Evolutionary conservation across 192 early-diverging fungal genomes (phyloP), one percentile per base, ranked within the genome.

Genomic region (Coemansia sp.): DNA sequence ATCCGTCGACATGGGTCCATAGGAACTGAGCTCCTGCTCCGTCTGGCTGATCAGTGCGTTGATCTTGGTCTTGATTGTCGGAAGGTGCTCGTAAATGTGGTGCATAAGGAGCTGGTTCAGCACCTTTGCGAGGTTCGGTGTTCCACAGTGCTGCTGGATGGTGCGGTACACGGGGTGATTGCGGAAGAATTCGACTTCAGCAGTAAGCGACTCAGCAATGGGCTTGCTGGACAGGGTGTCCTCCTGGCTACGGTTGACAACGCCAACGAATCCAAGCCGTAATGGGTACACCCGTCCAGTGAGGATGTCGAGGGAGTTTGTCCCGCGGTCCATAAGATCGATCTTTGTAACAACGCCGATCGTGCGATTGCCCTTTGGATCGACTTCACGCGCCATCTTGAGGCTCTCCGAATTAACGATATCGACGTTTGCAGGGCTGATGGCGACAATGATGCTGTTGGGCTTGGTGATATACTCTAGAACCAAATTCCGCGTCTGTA

Each of bases 241-340:
- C 43, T 91, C 89, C 62, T 93, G 92, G 77, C 90, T 91, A 63
- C 91, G 89, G 72, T 93, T 93, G 16, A 93, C 89, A 18, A 91
- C 87, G 59, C 92, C 92, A 60, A 93, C 88, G 73, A 93, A 93
- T 1, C 92, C 92, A 33, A 93, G 77, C 45, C 91, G 91, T 51
- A 93, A 68, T 16, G 91, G 91, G 43, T 91, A 90, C 5, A 91
- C 89, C 38, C 89, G 80, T 35, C 92, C 92, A 0, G 91, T 86
- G 24, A 93, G 85, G 39, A 91, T 89, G 49, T 93, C 92, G 35
- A 93, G 76, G 39, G 92, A 90, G 62, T 91, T 90, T 43, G 91
- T 93, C 57, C 92, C 92, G 51, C 88, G 86, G 68, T 93, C 92
- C 92, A 93, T 93, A 66, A 93, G 69, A 81, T 93, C 92, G 60